phyloP scores from a whole-genome alignment of 352 stramenopile species.

The Phytophthora brassicae region DNA sequence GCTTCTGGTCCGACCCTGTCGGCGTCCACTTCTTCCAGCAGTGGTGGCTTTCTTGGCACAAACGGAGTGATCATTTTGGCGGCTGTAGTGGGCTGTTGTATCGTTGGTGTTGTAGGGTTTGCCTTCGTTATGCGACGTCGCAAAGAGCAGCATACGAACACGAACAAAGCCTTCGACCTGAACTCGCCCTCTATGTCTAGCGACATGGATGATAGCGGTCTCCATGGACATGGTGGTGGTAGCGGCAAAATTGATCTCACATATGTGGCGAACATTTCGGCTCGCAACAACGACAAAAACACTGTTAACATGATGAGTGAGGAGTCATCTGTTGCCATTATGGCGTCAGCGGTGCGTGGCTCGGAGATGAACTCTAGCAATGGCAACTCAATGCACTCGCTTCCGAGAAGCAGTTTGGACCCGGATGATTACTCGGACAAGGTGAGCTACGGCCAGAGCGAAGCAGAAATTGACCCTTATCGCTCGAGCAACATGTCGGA shows the following conservation, averaged over 20 bases:
- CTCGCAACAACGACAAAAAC: conserved; percentile 41
- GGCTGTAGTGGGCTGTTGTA: conserved; percentile 40
- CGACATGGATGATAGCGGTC: conserved; percentile 45
- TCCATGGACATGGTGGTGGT: conserved; percentile 22
- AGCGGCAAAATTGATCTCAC: conserved; percentile 41
- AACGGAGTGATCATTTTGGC: conserved; percentile 45
- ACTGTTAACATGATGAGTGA: conserved; percentile 37
- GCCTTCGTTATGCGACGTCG: conserved; percentile 52
- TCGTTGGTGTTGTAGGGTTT: conserved; percentile 41
- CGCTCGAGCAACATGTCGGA: conserved; percentile 44
- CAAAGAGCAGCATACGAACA: conserved; percentile 33
- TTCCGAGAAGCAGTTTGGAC: conserved; percentile 26
- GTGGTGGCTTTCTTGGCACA: conserved; percentile 3
- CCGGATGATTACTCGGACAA: conserved; percentile 38
- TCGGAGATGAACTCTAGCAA: conserved; percentile 47
- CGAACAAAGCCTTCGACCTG: conserved; percentile 38
- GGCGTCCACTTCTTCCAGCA: conserved; percentile 22
- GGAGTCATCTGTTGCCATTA: conserved; percentile 37
- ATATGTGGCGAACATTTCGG: conserved; percentile 53
- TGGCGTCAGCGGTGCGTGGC: conserved; percentile 40
- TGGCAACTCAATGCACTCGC: conserved; percentile 23
- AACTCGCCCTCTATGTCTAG: conserved; percentile 29
- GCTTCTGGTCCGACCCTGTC: too few species aligned
- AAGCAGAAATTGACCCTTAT: conserved; percentile 25
- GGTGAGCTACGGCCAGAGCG: conserved; percentile 30